Base-by-base conservation (phyloP, 768 basidiomycete species). In the Calvatia gigantea region DNA sequence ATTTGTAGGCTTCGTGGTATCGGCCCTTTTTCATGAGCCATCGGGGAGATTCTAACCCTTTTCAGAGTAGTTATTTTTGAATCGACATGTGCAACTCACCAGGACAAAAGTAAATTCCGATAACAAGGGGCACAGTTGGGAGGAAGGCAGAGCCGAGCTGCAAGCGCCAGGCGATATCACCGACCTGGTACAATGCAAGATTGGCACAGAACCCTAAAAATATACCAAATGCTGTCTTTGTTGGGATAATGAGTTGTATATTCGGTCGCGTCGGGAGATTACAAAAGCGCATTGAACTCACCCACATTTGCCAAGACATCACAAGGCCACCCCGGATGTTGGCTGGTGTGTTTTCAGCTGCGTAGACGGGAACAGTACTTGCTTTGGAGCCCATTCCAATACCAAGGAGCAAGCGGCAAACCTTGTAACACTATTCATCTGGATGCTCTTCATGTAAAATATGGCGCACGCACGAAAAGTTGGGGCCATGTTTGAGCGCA, bases 261-360 rank as follows among this genome's bases (percentile, higher is more conserved):
- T 42, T 42, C 41, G 41, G 23, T n/a, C 29, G 23, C 35, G 15
- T 29, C 6, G 9, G 6, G 14, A 5, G 27, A 8, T 9, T 6
- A 21, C 9, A 1, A 43, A 32, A 3, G 6, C 23, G 41, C 17
- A 48, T 7, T 23, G 33, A 60, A 67, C 69, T 43, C 35, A 74
- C 75, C 88, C 88, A 91, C 73, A 89, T 77, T 67, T 91, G 88
- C 90, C 92, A 94, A 65, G 82, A 86, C 91, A 93, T 94, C 56
- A 91, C 89, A 28, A 94, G 79, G 1, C 84, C 91, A 54, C 92
- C 93, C 58, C 93, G 84, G 52, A 96, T 90, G 11, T 70, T 67
- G 0, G 91, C 82, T 0, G 93, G 93, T 0, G 85, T 75, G 65
- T 85, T 84, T 68, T 95, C 86, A 7, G 84, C 80, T 2, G 83